Conservation (phyloP, 2,329 filamentous ascomycete genomes). For the Diplodia intermedia region DNA sequence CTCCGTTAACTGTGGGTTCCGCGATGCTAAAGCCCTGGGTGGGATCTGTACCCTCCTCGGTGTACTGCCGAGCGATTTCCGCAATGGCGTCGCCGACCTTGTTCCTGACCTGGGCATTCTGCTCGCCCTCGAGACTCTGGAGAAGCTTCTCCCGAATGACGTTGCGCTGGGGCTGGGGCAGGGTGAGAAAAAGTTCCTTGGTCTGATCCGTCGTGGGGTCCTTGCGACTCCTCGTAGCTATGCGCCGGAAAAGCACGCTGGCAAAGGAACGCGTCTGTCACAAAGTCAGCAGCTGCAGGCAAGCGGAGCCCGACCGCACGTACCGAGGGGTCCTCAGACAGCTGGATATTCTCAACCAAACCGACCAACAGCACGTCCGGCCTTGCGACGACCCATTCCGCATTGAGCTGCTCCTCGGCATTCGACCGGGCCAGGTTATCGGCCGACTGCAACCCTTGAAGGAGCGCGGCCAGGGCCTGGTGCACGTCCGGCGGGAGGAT, state of each 20-base stretch:
- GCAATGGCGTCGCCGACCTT: slow-evolving; percentile 98
- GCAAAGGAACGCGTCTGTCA: slow-evolving; percentile 84
- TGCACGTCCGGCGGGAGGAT: slow-evolving; percentile 84
- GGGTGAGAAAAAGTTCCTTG: slow-evolving; percentile 83
- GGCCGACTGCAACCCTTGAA: slow-evolving; percentile 82
- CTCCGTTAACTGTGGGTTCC: slow-evolving; percentile 28
- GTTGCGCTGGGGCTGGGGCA: slow-evolving; percentile 74
- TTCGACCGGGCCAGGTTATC: slow-evolving; percentile 86
- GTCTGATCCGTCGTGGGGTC: slow-evolving; percentile 69
- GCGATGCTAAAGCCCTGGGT: slow-evolving; percentile 15
- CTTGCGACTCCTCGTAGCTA: slow-evolving; percentile 88
- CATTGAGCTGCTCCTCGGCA: slow-evolving; percentile 89
- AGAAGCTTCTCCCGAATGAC: slow-evolving; percentile 86
- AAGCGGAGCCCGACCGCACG: slow-evolving; percentile 40
- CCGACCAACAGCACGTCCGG: slow-evolving; percentile 94
- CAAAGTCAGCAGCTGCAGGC: slow-evolving; percentile 23
- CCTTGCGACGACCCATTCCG: slow-evolving; percentile 82
- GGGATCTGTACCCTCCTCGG: slow-evolving; percentile 76
- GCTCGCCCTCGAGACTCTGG: slow-evolving; percentile 75
- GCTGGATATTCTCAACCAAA: slow-evolving; percentile 87
- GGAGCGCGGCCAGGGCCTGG: slow-evolving; percentile 81
- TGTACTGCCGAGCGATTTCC: slow-evolving; percentile 92
- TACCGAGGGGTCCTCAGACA: slow-evolving; percentile 75
- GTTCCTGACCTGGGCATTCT: slow-evolving; percentile 78
- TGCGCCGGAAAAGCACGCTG: slow-evolving; percentile 91